Conservation (phyloP, 129 eudicot genomes). For the Cynara cardunculus region DNA sequence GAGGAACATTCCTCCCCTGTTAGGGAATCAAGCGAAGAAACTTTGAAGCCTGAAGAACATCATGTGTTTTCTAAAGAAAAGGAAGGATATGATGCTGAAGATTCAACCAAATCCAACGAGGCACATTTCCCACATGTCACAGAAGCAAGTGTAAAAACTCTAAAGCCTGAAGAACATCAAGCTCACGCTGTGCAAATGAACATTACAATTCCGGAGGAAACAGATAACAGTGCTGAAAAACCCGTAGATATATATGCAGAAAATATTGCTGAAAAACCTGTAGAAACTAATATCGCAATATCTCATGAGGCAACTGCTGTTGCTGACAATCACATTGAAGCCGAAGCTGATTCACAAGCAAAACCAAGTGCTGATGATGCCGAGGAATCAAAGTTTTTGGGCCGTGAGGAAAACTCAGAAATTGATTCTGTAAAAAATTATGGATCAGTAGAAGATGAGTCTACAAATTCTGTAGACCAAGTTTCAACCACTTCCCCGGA, state of each 20-base stretch:
- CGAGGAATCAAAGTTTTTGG: slow-evolving; percentile 24
- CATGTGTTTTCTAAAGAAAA: slow-evolving; percentile 22
- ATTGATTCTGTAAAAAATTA: slow-evolving; percentile 12
- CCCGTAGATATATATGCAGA: background rate
- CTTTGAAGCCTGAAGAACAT: slow-evolving; percentile 2
- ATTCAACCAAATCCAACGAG: slow-evolving; percentile 16
- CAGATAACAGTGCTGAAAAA: slow-evolving; percentile 6
- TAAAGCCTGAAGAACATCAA: slow-evolving; percentile 9
- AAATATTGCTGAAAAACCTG: slow-evolving; percentile 30
- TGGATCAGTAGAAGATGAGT: slow-evolving; percentile 29
- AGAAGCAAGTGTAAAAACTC: slow-evolving; percentile 30
- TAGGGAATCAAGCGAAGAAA: slow-evolving; percentile 35
- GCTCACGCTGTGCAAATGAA: background rate
- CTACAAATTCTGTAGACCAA: slow-evolving; percentile 24
- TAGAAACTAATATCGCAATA: slow-evolving; percentile 22
- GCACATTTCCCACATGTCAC: slow-evolving; percentile 29
- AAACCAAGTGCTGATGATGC: slow-evolving; percentile 24
- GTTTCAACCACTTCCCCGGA: slow-evolving; percentile 15
- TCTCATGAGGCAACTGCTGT: slow-evolving; percentile 21
- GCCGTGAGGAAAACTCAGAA: slow-evolving; percentile 18
- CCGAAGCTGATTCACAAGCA: slow-evolving; percentile 34
- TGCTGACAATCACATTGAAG: slow-evolving; percentile 28
- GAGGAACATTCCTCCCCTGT: slow-evolving; percentile 23
- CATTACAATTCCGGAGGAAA: background rate
- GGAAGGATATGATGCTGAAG: slow-evolving; percentile 23